These are phyloP conservation scores for Physcomitrellopsis africana DNA, from an alignment of 225 moss, liverwort and hornwort genomes.

Conservation along the genomic window DNA sequence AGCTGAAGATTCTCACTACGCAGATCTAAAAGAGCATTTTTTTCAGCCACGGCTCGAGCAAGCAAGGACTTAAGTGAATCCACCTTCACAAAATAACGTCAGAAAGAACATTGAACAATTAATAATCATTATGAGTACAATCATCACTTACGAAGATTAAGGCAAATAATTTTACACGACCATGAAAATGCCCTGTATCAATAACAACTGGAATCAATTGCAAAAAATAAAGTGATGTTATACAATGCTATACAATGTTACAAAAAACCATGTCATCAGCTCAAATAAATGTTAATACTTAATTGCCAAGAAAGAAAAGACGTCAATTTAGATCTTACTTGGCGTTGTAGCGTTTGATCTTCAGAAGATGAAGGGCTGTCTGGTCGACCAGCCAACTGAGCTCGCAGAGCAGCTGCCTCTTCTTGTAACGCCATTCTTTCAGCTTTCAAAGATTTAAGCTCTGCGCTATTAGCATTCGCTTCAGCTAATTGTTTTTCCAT, in stretches of 20 bases:
- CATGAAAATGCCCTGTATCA: neutral
- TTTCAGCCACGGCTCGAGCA: slow-evolving; percentile 59
- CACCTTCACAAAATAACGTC: slow-evolving; percentile 48
- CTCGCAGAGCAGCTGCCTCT: slow-evolving; percentile 59
- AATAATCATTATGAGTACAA: neutral
- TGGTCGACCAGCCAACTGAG: slow-evolving; percentile 43
- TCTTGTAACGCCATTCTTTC: slow-evolving; percentile 56
- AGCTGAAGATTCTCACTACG: slow-evolving; percentile 65
- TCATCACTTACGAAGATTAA: neutral
- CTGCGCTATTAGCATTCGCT: slow-evolving; percentile 45
- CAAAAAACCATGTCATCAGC: neutral
- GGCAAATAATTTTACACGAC: neutral
- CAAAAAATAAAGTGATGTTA: neutral
- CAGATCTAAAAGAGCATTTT: slow-evolving; percentile 50
- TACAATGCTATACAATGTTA: neutral
- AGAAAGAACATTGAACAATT: slow-evolving; percentile 2
- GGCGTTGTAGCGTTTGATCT: slow-evolving; percentile 46
- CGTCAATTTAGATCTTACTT: slow-evolving; percentile 41
- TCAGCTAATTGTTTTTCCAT: slow-evolving; percentile 65
- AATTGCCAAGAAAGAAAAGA: neutral
- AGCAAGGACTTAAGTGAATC: slow-evolving; percentile 54
- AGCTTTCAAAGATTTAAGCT: slow-evolving; percentile 52
- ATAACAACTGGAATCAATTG: slow-evolving; percentile 16
- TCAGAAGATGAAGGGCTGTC: slow-evolving; percentile 30
- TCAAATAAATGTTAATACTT: neutral